These are phyloP conservation scores for Colletotrichum costaricense DNA, from an alignment of 2,329 filamentous ascomycete species.

Conservation along the genomic window DNA sequence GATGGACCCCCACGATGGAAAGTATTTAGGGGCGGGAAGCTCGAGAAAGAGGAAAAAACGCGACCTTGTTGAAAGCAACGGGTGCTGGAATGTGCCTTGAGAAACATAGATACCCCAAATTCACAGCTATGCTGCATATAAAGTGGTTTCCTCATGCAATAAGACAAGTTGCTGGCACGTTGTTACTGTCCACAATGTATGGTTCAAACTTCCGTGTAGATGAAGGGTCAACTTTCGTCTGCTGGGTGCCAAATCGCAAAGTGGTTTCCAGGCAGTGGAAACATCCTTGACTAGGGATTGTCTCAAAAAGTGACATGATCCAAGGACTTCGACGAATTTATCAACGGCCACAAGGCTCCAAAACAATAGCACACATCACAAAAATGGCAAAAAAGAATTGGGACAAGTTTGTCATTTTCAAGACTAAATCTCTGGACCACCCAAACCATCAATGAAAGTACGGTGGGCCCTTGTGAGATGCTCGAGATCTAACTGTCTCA, in stretches of 20 bases:
- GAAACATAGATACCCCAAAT: conserved; percentile 32
- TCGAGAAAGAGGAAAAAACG: background rate
- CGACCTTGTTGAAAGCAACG: background rate
- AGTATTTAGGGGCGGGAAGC: too few relatives aligned
- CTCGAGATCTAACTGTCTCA: conserved; percentile 19
- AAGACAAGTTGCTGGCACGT: too few relatives aligned
- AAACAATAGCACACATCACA: background rate
- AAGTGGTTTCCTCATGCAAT: background rate
- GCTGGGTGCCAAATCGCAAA: too few relatives aligned
- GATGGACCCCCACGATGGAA: too few relatives aligned
- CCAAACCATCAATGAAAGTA: conserved; percentile 19
- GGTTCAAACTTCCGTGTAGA: too few relatives aligned
- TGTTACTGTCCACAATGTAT: too few relatives aligned
- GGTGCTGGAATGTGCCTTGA: background rate
- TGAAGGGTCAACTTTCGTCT: too few relatives aligned
- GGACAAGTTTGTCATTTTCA: conserved; percentile 22
- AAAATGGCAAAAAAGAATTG: background rate
- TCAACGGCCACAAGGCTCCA: too few relatives aligned
- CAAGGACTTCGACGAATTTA: too few relatives aligned
- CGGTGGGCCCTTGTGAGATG: background rate
- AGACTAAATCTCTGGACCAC: background rate
- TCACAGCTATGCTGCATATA: background rate
- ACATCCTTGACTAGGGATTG: too few relatives aligned
- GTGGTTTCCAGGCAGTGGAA: too few relatives aligned
- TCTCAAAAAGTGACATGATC: too few relatives aligned